Percentiles rank a stretch among this genome's conserved stretches.
Evolutionary conservation across 2,329 filamentous ascomycete genomes (phyloP).

Genomic region (Microascus cirrosus): DNA sequence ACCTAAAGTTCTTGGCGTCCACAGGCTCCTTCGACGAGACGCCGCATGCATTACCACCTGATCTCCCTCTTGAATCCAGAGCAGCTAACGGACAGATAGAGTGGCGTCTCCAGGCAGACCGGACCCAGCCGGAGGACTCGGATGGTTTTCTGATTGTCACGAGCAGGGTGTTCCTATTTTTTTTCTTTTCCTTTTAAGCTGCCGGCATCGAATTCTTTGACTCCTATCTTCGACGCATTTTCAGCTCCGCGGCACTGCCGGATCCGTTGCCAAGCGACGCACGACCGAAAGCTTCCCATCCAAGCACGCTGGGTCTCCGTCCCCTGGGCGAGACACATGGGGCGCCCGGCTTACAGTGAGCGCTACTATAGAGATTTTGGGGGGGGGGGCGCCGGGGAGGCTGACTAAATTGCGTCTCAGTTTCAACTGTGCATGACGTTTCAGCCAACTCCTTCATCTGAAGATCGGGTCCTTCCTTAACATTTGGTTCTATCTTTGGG

Average conservation of each 20-base stretch:
- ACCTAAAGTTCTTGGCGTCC: background rate
- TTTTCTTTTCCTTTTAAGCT: background rate
- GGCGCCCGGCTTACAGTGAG: no score
- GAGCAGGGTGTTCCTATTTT: background rate
- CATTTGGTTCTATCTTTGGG: background rate
- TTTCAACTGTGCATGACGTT: background rate
- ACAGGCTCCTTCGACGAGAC: background rate
- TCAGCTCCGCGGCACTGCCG: background rate
- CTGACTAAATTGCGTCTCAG: background rate
- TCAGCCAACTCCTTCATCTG: background rate
- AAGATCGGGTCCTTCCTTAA: background rate
- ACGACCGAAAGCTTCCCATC: no score
- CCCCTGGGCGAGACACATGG: no score
- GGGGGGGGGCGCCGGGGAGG: background rate
- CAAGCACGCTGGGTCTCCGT: no score
- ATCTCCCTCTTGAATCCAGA: background rate
- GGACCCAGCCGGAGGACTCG: background rate
- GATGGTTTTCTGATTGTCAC: background rate
- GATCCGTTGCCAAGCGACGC: background rate
- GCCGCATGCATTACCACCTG: background rate
- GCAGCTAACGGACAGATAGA: background rate
- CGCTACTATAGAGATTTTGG: no score
- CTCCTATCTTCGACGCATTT: background rate
- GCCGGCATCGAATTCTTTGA: background rate
- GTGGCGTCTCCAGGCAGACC: background rate